Evolutionary conservation across 169 alveolate genomes (phyloP).

Genomic region (Theileria sp.): DNA sequence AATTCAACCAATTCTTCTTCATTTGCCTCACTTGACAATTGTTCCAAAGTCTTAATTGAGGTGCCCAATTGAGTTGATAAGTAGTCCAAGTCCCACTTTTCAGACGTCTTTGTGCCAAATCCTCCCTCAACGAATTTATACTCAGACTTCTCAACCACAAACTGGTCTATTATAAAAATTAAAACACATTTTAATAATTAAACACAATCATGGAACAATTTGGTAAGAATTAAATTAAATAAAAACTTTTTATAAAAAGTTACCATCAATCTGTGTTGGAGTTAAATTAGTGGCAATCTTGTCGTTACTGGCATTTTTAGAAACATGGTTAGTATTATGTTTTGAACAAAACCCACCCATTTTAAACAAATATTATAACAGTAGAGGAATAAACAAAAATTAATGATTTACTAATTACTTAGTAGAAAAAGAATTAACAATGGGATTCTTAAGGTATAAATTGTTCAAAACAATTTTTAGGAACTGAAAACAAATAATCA

Average conservation of each 20-base stretch:
- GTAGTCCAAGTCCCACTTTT: conserved; percentile 45
- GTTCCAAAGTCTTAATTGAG: conserved; percentile 24
- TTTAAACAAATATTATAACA: background rate
- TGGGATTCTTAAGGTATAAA: background rate
- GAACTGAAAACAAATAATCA: background rate
- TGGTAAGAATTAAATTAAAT: too few species aligned
- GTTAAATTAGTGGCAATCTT: background rate
- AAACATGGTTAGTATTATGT: background rate
- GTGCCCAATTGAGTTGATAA: conserved; percentile 26
- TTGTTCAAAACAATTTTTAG: background rate
- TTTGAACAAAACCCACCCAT: conserved; percentile 12
- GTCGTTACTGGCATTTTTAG: background rate
- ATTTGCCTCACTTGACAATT: background rate
- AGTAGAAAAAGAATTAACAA: background rate
- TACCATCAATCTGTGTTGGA: background rate
- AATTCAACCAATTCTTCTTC: conserved; percentile 12
- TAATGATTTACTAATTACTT: background rate
- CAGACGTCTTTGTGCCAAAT: conserved; percentile 2
- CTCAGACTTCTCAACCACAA: background rate
- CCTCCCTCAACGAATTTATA: conserved; percentile 24
- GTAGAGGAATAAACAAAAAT: background rate
- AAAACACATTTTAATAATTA: too few species aligned
- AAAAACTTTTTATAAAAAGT: too few species aligned
- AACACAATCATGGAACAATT: background rate
- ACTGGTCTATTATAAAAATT: background rate